Base-by-base conservation (phyloP, 306 rosid genomes). In the Rosa rugosa region DNA sequence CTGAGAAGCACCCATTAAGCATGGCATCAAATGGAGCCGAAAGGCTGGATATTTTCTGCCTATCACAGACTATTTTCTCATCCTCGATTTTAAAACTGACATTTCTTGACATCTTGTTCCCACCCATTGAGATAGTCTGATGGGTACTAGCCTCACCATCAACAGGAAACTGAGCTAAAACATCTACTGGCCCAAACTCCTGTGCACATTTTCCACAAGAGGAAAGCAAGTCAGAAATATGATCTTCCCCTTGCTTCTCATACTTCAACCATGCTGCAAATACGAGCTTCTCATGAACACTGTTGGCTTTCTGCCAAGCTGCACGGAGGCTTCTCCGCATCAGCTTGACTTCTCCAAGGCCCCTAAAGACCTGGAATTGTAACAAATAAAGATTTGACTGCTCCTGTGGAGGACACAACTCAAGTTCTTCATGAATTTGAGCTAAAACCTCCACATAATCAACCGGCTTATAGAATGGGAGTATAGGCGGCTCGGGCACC, bases 341-440 rank as follows among this genome's bases (percentile, higher is more conserved):
- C 84, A 89, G 66, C 82, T 94, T 94, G 75, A 85, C 88, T 81
- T 94, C 97, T 45, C 97, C 92, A 78, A 90, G 90, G 77, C 98
- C 97, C 79, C 86, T 90, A 85, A 91, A 94, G 84, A 94, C 90
- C 85, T 91, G 98, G 69, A 86, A 90, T 65, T 94, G 97, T 74
- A 90, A 83, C 87, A 94, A 80, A 88, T 81, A 89, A 83, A 91
- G 94, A 80, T 86, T 91, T 45, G 98, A 87, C 81, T 89, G 86
- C 69, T 89, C 97, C 76, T 85, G 87, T 14, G 82, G 85, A 70
- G 92, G 73, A 80, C 97, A 94, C 11, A 88, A 84, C 88, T 91
- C 97, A 18, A 94, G 98, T 82, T 94, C 96, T 85, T 94, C 97
- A 79, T 94, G 98, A 84, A 94, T 91, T 91, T 91, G 98, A 80